Conservation (phyloP, 208 protist species). For the Sergeia podlipaevii region DNA sequence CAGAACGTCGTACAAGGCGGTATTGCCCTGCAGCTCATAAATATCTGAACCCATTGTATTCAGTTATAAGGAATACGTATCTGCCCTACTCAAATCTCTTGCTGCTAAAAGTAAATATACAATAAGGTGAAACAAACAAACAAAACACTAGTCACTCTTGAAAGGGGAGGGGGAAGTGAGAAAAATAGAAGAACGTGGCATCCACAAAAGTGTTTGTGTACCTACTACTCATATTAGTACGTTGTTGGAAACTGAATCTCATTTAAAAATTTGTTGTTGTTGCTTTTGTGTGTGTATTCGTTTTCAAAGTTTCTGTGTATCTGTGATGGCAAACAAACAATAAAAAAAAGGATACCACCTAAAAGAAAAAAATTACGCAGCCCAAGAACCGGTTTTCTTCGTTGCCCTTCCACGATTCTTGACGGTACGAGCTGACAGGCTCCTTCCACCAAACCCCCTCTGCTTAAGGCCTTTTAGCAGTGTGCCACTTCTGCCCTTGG, state of each 20-base stretch:
- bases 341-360: background rate
- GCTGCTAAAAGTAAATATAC: background rate
- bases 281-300: background rate
- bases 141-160: background rate
- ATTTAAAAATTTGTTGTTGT: too few species aligned
- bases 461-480: constrained; percentile 70
- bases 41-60: constrained; percentile 39
- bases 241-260: too few species aligned
- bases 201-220: too few species aligned
- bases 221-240: too few species aligned
- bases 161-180: background rate
- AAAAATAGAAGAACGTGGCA: background rate
- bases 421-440: constrained; percentile 75
- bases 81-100: constrained; percentile 1
- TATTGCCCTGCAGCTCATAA: constrained; percentile 72
- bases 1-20: constrained; percentile 77
- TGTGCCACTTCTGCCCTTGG: constrained; percentile 25
- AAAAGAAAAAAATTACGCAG: constrained; percentile 31
- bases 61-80: background rate
- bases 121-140: background rate
- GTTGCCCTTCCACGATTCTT: constrained; percentile 69
- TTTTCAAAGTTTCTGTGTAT: too few species aligned
- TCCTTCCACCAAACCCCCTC: constrained; percentile 79
- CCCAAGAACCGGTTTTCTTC: constrained; percentile 81
- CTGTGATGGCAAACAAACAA: background rate